phyloP scores from a whole-genome alignment of 345 rosid genomes.

The Aurinia saxatilis region DNA sequence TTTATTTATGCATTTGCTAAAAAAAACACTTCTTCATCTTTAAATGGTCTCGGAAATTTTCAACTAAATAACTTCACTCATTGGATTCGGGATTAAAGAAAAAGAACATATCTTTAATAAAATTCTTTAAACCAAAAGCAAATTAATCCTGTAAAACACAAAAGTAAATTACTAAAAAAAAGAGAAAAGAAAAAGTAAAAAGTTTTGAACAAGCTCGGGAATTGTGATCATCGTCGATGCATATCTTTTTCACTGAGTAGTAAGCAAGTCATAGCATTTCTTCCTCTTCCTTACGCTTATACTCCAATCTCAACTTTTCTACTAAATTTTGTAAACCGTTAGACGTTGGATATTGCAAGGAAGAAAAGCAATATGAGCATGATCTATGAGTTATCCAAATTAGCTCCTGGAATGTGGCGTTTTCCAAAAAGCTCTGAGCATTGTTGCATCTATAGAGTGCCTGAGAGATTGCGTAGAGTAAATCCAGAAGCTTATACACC shows the following conservation, averaged over 20 bases:
- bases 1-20: neutral
- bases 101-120: neutral
- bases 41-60: neutral
- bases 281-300: too few relatives aligned
- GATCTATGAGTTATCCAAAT: too few relatives aligned
- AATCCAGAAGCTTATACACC: constrained; percentile 8
- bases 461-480: neutral
- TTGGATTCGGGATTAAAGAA: neutral
- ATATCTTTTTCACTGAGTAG: neutral
- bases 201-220: neutral
- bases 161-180: neutral
- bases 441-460: constrained; percentile 16
- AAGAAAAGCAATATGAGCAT: too few relatives aligned
- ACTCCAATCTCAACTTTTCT: too few relatives aligned
- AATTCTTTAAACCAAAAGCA: neutral
- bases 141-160: neutral
- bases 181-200: neutral
- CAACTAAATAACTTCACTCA: neutral
- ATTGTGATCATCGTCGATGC: neutral
- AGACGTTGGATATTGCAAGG: too few relatives aligned
- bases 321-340: too few relatives aligned
- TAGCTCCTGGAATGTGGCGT: neutral
- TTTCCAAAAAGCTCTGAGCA: neutral
- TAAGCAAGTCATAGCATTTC: too few relatives aligned
- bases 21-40: neutral